Percentiles rank a stretch among this genome's conserved stretches.
Conservation (phyloP, 306 rosid species). For the Psophocarpus tetragonolobus region DNA sequence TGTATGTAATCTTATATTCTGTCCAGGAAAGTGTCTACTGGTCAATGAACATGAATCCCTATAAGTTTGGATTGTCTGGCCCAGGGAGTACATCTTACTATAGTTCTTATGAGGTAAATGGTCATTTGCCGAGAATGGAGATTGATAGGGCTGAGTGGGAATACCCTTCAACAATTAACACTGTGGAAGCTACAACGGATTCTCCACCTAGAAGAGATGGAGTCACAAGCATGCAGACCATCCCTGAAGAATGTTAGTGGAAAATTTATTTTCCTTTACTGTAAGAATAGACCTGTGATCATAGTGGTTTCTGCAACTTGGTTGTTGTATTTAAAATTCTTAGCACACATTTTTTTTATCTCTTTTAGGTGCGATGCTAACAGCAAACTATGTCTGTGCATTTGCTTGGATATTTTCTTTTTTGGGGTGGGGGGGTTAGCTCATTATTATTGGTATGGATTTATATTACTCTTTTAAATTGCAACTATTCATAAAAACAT, state of each 20-base stretch:
- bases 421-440: neutral
- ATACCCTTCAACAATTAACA: slow-evolving; percentile 50
- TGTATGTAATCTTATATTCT: slow-evolving; percentile 21
- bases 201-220: slow-evolving; percentile 65
- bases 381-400: slow-evolving; percentile 18
- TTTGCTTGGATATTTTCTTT: too few species aligned
- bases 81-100: slow-evolving; percentile 67
- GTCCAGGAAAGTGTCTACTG: slow-evolving; percentile 78
- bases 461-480: neutral
- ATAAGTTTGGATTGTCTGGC: slow-evolving; percentile 72
- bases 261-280: slow-evolving; percentile 19
- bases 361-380: slow-evolving; percentile 20
- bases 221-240: slow-evolving; percentile 50
- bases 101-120: slow-evolving; percentile 64
- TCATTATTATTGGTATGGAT: neutral
- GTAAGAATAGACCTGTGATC: neutral
- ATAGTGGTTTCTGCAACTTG: slow-evolving; percentile 6
- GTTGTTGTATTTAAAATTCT: neutral
- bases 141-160: slow-evolving; percentile 72
- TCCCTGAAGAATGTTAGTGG: slow-evolving; percentile 84
- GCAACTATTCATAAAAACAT: slow-evolving; percentile 1
- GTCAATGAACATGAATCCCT: slow-evolving; percentile 85
- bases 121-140: slow-evolving; percentile 75
- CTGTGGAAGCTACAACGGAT: slow-evolving; percentile 52
- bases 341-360: neutral